phyloP scores from a whole-genome alignment of 2,329 filamentous ascomycete species.

The Epichloe gansuensis region DNA sequence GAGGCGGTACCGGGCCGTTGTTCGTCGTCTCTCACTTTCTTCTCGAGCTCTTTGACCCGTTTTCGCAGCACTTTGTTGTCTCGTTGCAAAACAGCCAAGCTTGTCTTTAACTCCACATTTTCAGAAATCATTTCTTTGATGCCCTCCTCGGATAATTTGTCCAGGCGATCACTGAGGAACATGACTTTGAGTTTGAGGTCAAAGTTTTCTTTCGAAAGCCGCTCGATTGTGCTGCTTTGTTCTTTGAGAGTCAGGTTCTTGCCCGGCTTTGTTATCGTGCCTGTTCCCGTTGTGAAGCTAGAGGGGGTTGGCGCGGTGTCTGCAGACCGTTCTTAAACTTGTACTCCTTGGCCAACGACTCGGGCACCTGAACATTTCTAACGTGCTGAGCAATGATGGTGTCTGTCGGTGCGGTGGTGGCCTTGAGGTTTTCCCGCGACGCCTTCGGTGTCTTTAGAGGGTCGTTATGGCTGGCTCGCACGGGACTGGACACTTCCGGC shows the following conservation, averaged over 20 bases:
- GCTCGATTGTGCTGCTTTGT: conserved; percentile 93
- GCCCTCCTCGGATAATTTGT: conserved; percentile 88
- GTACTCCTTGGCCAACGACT: conserved; percentile 78
- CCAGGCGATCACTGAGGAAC: conserved; percentile 85
- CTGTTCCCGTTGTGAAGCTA: conserved; percentile 25
- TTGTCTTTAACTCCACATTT: conserved; percentile 90
- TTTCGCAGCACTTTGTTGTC: conserved; percentile 77
- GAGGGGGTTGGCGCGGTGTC: conserved; percentile 41
- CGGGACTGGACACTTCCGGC: conserved; percentile 34
- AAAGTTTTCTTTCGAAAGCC: conserved; percentile 95
- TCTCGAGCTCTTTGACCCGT: conserved; percentile 77
- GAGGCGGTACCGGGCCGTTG: conserved; percentile 50
- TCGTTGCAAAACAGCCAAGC: conserved; percentile 75
- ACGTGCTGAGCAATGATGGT: conserved; percentile 82
- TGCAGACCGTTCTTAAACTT: conserved; percentile 57
- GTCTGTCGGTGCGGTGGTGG: conserved; percentile 56
- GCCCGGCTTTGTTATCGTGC: conserved; percentile 41
- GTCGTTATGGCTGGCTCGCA: conserved; percentile 27
- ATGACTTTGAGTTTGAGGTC: conserved; percentile 95
- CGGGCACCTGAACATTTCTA: conserved; percentile 80
- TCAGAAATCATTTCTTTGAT: conserved; percentile 97
- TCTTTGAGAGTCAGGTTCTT: conserved; percentile 84
- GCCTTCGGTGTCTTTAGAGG: conserved; percentile 60
- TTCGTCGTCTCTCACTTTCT: conserved; percentile 57
- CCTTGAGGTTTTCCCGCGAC: conserved; percentile 34